Conservation (phyloP, 176 grass and related monocot genomes). For the Eremochloa ophiuroides region DNA sequence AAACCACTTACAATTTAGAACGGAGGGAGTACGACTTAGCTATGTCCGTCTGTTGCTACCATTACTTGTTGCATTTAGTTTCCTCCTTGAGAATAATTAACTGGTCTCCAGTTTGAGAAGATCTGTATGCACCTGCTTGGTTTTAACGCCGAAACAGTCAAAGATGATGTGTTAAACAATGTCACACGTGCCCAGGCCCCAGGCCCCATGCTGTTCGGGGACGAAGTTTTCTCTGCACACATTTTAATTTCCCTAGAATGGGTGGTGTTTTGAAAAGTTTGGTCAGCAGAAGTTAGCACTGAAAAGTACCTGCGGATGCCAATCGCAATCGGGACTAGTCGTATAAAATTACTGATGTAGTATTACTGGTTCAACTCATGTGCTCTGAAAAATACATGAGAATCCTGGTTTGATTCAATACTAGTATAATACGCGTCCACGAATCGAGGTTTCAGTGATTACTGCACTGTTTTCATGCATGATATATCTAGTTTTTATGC, state of each 20-base stretch:
- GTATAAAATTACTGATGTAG: background rate
- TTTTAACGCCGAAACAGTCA: background rate
- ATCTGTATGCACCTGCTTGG: background rate
- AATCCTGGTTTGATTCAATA: background rate
- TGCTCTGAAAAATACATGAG: background rate
- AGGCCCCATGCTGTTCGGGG: background rate
- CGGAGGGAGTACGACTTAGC: too few species aligned
- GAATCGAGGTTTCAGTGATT: background rate
- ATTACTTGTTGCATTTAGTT: background rate
- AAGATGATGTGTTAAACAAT: background rate
- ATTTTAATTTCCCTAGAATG: background rate
- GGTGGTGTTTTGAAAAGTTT: background rate
- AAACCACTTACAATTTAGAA: too few species aligned
- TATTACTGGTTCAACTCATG: background rate
- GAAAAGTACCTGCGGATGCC: background rate
- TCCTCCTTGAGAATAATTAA: background rate
- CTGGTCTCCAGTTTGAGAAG: background rate
- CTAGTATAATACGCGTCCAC: background rate
- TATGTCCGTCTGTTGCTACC: background rate
- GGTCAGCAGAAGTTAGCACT: constrained; percentile 9
- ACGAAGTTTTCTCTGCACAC: background rate
- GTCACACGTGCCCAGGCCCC: background rate
- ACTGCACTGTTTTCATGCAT: background rate
- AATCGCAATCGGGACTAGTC: background rate
- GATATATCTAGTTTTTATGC: background rate